Evolutionary conservation across 495 filamentous ascomycete genomes (phyloP).

Genomic region (Xylaria nigripes): DNA sequence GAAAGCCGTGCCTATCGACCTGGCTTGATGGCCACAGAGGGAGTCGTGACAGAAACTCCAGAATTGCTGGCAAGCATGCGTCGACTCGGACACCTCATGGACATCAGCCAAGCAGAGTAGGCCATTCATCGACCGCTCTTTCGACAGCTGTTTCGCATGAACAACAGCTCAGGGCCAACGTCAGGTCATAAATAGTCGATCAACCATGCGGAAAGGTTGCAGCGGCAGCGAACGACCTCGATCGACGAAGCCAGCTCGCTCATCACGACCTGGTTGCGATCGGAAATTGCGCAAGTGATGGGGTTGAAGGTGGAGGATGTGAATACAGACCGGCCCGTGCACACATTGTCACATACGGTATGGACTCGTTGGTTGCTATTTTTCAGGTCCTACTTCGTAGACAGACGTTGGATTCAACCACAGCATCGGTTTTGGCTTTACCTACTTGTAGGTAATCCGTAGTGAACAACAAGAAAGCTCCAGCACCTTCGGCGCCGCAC

Average conservation of each 20-base stretch:
- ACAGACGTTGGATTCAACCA: no score
- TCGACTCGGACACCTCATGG: constrained; percentile 1
- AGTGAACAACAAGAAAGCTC: no score
- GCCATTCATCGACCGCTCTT: constrained; percentile 2
- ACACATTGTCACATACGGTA: constrained; percentile 25
- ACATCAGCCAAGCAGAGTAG: not conserved
- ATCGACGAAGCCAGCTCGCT: not conserved
- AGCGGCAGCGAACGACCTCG: not conserved
- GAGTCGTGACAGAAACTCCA: not conserved
- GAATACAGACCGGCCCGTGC: constrained; percentile 15
- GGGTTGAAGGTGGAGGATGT: constrained; percentile 15
- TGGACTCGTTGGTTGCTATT: constrained; percentile 34
- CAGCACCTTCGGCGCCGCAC: no score
- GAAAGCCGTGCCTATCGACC: constrained; percentile 31
- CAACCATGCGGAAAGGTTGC: no score
- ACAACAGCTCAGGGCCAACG: not conserved
- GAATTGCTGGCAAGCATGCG: not conserved
- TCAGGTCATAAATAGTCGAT: not conserved
- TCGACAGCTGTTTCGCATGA: constrained; percentile 1
- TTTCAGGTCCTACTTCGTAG: no score
- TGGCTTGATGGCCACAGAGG: constrained; percentile 20
- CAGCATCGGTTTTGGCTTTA: no score
- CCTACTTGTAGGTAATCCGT: no score
- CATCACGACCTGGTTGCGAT: not conserved
- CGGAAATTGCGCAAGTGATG: not conserved